These are phyloP conservation scores for Leptosphaerulina australis DNA, from an alignment of 2,329 filamentous ascomycete species.

Conservation along the genomic window DNA sequence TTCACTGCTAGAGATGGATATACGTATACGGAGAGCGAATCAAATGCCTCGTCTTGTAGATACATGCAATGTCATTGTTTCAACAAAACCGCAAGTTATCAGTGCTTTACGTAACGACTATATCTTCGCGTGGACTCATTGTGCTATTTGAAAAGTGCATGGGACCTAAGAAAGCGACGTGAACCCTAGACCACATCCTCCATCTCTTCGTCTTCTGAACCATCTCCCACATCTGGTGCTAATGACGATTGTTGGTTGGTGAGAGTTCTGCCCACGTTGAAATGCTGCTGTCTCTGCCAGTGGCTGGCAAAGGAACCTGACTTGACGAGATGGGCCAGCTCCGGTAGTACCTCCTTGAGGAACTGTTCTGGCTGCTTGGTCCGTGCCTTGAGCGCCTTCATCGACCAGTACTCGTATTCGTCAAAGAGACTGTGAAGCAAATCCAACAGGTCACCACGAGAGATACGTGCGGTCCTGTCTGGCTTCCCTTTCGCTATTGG, in stretches of 20 bases:
- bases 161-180: background rate
- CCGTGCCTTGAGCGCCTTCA: constrained; percentile 78
- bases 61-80: background rate
- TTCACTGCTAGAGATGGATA: constrained; percentile 12
- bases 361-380: constrained; percentile 92
- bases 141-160: background rate
- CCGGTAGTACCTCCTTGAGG: constrained; percentile 81
- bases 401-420: constrained; percentile 89
- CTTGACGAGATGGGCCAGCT: constrained; percentile 82
- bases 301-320: constrained; percentile 83
- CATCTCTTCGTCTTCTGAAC: constrained; percentile 74
- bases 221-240: constrained; percentile 57
- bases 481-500: constrained; percentile 29
- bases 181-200: constrained; percentile 68
- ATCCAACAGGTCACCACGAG: constrained; percentile 86
- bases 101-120: background rate
- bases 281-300: constrained; percentile 79
- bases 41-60: background rate
- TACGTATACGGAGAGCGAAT: constrained; percentile 11
- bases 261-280: constrained; percentile 51
- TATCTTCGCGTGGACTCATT: background rate
- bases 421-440: constrained; percentile 83
- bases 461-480: constrained; percentile 88
- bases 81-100: background rate
- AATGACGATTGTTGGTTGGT: constrained; percentile 48